Evolutionary conservation across 768 basidiomycete genomes (phyloP).

Genomic region (Pholiota conissans): DNA sequence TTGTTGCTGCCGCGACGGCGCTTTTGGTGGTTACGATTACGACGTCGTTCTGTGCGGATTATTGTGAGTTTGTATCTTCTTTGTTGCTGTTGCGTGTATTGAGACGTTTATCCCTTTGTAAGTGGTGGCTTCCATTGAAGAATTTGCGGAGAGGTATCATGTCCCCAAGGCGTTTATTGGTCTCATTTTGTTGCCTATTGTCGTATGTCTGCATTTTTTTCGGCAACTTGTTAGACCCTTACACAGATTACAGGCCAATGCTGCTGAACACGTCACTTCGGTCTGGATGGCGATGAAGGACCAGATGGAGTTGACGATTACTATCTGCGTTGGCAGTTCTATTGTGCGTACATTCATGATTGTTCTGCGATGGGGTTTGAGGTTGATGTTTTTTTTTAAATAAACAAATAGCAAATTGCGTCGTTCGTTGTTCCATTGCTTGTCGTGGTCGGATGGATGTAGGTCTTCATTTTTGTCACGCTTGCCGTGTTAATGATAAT

Average conservation of each 20-base stretch:
- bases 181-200: conserved; percentile 84
- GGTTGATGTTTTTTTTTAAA: not conserved
- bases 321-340: conserved; percentile 78
- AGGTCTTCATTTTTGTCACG: conserved; percentile 27
- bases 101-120: too few species aligned
- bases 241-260: conserved; percentile 76
- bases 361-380: not conserved
- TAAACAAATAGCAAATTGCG: conserved; percentile 67
- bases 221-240: too few species aligned
- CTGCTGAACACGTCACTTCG: conserved; percentile 83
- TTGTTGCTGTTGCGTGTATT: not conserved
- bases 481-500: too few species aligned
- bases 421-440: conserved; percentile 85
- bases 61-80: conserved; percentile 46
- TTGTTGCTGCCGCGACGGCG: conserved; percentile 61
- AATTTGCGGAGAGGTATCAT: conserved; percentile 76
- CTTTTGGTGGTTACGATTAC: conserved; percentile 74
- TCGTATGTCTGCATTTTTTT: conserved; percentile 49
- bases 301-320: conserved; percentile 67
- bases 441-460: conserved; percentile 88
- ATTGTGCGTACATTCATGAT: conserved; percentile 50
- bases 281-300: conserved; percentile 88
- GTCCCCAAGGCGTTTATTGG: conserved; percentile 89
- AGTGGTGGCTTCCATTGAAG: conserved; percentile 93
- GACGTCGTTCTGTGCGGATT: conserved; percentile 90